Conservation (phyloP, 2,329 filamentous ascomycete genomes). For the Chalaropsis thielavioides region DNA sequence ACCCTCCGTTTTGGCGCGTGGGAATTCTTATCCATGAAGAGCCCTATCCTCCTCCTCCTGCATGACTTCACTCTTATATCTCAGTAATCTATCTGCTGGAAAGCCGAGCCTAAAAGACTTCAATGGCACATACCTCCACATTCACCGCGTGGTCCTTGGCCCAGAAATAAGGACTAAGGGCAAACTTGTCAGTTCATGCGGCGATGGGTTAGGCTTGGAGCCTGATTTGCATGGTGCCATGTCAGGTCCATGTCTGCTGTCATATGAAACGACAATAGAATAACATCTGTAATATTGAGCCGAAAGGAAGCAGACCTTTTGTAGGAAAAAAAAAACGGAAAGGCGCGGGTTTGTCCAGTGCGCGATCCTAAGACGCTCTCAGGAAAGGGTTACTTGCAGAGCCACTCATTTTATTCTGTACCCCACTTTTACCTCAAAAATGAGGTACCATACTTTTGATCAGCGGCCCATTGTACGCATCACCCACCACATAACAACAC, state of each 20-base stretch:
- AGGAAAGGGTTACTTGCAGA: not conserved
- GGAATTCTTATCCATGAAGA: not conserved
- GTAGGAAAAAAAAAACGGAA: not conserved
- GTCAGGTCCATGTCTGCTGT: slow-evolving; percentile 7
- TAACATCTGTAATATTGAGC: not conserved
- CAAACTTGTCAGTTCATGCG: slow-evolving; percentile 4
- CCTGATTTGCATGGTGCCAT: slow-evolving; percentile 12
- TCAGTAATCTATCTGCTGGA: not conserved
- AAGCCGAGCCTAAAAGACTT: not conserved
- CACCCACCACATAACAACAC: not conserved
- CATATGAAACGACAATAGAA: not conserved
- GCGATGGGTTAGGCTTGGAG: not conserved
- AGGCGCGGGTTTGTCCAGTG: too few species aligned
- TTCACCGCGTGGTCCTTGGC: slow-evolving; percentile 1
- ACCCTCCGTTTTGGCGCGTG: not conserved
- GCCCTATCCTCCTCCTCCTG: not conserved
- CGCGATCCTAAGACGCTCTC: not conserved
- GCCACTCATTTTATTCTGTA: not conserved
- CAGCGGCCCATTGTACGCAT: not conserved
- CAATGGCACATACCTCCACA: not conserved
- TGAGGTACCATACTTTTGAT: not conserved
- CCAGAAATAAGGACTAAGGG: slow-evolving; percentile 1
- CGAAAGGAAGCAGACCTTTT: not conserved
- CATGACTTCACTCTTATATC: not conserved
- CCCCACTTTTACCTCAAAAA: not conserved